phyloP scores from a whole-genome alignment of 2,329 filamentous ascomycete species.

The Karstenula rhodostoma region DNA sequence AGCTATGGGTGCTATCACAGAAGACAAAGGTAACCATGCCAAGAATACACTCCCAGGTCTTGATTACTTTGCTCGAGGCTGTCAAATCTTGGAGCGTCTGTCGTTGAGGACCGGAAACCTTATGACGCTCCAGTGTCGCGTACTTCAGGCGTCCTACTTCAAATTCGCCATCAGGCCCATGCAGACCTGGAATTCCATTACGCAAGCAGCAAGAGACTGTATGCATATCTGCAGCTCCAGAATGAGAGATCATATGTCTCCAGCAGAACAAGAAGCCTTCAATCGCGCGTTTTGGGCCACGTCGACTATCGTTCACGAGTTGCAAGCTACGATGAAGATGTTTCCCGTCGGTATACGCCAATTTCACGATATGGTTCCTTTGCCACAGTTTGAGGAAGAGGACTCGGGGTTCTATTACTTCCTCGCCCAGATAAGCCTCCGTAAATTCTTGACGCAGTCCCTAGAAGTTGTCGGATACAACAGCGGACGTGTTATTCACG shows the following conservation, averaged over 20 bases:
- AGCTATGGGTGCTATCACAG: constrained; percentile 33
- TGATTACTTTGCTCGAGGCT: constrained; percentile 35
- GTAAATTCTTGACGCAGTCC: constrained; percentile 37
- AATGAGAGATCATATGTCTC: constrained; percentile 26
- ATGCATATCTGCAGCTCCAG: constrained; percentile 37
- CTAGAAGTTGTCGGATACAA: constrained; percentile 41
- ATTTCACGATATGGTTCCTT: constrained; percentile 38
- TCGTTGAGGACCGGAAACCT: constrained; percentile 32
- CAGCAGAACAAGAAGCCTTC: constrained; percentile 30
- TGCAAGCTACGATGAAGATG: constrained; percentile 41
- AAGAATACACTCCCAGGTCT: constrained; percentile 25
- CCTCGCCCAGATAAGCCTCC: constrained; percentile 36
- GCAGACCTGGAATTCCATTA: constrained; percentile 37
- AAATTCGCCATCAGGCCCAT: constrained; percentile 35
- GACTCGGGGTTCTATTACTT: constrained; percentile 40
- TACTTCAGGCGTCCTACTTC: constrained; percentile 38
- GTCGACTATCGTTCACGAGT: constrained; percentile 35
- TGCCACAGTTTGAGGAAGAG: constrained; percentile 38
- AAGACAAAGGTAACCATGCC: constrained; percentile 23
- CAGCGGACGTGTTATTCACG: constrained; percentile 35
- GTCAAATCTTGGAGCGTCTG: constrained; percentile 30
- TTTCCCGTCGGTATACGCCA: constrained; percentile 39
- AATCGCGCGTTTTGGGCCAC: constrained; percentile 39
- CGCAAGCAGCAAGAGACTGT: constrained; percentile 32
- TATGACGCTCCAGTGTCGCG: constrained; percentile 33